phyloP scores from a whole-genome alignment of 768 basidiomycete genomes.

The Terana coerulea region DNA sequence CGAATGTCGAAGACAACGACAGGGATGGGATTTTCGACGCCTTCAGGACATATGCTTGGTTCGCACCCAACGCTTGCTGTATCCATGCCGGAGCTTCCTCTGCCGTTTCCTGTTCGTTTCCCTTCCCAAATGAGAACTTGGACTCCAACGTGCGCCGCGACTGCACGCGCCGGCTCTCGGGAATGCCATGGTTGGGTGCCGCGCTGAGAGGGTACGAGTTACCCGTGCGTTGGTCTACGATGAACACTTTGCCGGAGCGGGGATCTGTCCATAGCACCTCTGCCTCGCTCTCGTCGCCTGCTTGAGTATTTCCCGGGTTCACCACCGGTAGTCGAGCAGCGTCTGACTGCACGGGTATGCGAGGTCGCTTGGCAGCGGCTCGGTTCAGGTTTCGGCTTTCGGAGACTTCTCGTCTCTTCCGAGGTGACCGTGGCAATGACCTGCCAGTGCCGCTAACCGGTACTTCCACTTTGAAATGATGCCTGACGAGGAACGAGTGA shows the following conservation, averaged over 20 bases:
- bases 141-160: constrained; percentile 18
- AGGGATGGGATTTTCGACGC: constrained; percentile 46
- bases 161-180: constrained; percentile 13
- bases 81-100: constrained; percentile 59
- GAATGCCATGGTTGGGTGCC: not conserved
- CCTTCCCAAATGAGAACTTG: no score
- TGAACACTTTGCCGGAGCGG: constrained; percentile 50
- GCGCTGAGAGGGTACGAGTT: constrained; percentile 42
- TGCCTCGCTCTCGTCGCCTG: constrained; percentile 10
- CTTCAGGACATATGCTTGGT: constrained; percentile 47
- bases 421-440: constrained; percentile 33
- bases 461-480: constrained; percentile 46
- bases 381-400: no score
- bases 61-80: constrained; percentile 51
- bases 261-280: constrained; percentile 61
- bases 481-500: constrained; percentile 56
- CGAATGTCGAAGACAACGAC: constrained; percentile 13
- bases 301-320: not conserved
- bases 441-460: not conserved
- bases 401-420: constrained; percentile 54
- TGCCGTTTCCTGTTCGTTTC: not conserved
- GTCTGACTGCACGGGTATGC: no score
- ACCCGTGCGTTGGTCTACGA: constrained; percentile 67
- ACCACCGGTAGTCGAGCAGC: no score
- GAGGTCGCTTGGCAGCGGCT: no score